Base-by-base conservation (phyloP, 208 protist species). In the Naegleria fowleri region DNA sequence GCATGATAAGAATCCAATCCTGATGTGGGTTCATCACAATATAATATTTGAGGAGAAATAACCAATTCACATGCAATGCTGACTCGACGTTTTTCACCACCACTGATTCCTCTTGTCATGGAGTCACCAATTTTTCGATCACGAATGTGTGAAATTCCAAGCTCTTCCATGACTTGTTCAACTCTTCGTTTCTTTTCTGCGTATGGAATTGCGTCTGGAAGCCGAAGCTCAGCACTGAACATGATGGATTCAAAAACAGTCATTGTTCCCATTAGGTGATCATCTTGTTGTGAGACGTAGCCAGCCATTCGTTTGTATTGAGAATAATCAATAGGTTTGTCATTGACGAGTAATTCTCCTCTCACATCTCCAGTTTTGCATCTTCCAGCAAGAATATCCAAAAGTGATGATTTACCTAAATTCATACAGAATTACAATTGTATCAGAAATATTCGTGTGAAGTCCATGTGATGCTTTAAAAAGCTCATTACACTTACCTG, bases 271-370 rank as follows among this genome's bases (percentile, higher is more conserved):
- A 97, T 93, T 13, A 98, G 93, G 33, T 95, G 97, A 93, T 98
- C 96, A 87, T 98, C 97, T 67, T 15, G 22, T 93, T 98, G 97
- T 19, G 95, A 97, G 25, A 98, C 96, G 90, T 98, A 98, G 58
- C 96, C 96, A 90, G 97, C 94, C 90, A 97, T 93, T 93, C 96
- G 96, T 67, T 95, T 93, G 93, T 97, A 98, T 52, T 22, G 16
- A 38, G 11, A 1, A 67, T 38, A 25, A 19, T 55, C 39, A 55
- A 59, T 58, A 4, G 29, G 22, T 38, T 39, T 58, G 39, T 39
- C 41, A 88, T 88, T 58, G 2, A 88, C 19, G 0, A 88, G 36
- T 39, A 88, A 39, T 36, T 88, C 29, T 39, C 84, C 84, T 33
- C 19, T 1, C 4, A 88, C 84, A 39, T 25, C 41, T 88, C 84